These are phyloP conservation scores for Halenospora varia DNA, from an alignment of 495 filamentous ascomycete species.

Conservation along the genomic window DNA sequence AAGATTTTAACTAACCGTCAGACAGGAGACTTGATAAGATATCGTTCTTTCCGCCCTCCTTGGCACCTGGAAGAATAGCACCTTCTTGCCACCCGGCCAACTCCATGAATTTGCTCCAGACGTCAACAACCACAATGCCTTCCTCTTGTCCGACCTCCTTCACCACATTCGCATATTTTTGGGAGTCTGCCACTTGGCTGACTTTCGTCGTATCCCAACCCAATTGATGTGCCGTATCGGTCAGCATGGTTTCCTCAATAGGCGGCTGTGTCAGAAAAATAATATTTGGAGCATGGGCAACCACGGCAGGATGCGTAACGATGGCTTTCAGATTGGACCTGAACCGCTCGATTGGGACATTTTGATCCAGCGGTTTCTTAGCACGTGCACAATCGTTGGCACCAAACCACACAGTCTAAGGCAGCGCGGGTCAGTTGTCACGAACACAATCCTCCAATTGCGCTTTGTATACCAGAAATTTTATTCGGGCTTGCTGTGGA, in stretches of 20 bases:
- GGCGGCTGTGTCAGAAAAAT: conserved; percentile 64
- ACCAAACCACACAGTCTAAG: conserved; percentile 66
- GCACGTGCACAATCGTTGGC: conserved; percentile 57
- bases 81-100: conserved; percentile 52
- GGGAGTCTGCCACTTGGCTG: conserved; percentile 51
- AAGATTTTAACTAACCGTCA: conserved; percentile 52
- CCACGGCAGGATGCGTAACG: conserved; percentile 49
- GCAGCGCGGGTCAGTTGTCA: too few species aligned
- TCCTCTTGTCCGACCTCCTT: conserved; percentile 49
- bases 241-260: conserved; percentile 55
- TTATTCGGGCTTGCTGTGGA: conserved; percentile 48
- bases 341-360: conserved; percentile 57
- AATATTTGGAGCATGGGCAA: conserved; percentile 53
- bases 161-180: conserved; percentile 54
- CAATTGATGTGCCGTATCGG: conserved; percentile 17
- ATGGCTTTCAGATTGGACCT: conserved; percentile 54
- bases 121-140: conserved; percentile 52
- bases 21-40: conserved; percentile 29
- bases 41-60: conserved; percentile 45
- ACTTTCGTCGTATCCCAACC: conserved; percentile 27
- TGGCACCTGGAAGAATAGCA: conserved; percentile 46
- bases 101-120: conserved; percentile 59
- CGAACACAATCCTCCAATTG: too few species aligned
- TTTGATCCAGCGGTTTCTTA: conserved; percentile 34
- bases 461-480: conserved; percentile 55